Conservation (phyloP, 441 rosid species). For the Sinapis alba region DNA sequence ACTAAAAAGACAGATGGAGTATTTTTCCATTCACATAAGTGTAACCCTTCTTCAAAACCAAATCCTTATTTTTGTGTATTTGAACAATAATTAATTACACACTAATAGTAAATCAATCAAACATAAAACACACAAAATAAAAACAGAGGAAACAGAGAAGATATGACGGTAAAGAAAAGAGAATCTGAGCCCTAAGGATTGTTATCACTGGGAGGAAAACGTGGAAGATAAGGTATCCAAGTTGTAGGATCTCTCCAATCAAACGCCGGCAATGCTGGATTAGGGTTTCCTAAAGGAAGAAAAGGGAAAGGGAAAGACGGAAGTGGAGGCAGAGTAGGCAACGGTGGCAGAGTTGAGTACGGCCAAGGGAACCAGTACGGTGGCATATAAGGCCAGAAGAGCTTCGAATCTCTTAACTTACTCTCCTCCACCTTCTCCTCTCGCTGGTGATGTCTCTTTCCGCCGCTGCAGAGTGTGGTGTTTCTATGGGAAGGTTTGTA, state of each 20-base stretch:
- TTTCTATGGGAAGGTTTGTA: conserved; percentile 54
- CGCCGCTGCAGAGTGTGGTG: conserved; percentile 45
- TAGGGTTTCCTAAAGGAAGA: conserved; percentile 36
- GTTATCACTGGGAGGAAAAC: conserved; percentile 48
- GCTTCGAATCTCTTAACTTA: conserved; percentile 42
- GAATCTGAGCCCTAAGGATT: conserved; percentile 20
- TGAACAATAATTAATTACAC: conserved; percentile 32
- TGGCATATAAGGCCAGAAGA: conserved; percentile 58
- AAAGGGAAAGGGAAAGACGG: conserved; percentile 50
- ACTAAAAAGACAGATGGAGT: too few species aligned
- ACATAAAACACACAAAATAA: background rate
- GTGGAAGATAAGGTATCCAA: conserved; percentile 51
- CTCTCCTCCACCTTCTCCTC: conserved; percentile 20
- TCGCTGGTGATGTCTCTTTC: conserved; percentile 25
- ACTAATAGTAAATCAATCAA: background rate
- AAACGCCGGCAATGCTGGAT: conserved; percentile 39
- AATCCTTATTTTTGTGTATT: conserved; percentile 21
- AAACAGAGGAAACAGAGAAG: background rate
- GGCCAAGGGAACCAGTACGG: conserved; percentile 65
- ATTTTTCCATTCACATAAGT: too few species aligned
- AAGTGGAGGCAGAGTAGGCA: conserved; percentile 41
- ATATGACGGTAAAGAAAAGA: background rate
- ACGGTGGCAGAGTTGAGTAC: conserved; percentile 37
- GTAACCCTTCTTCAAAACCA: background rate
- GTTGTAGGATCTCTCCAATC: conserved; percentile 45